Evolutionary conservation across 73 alveolate genomes (phyloP), one percentile per base, ranked within the genome.

Genomic region (Urostyla sp.): DNA sequence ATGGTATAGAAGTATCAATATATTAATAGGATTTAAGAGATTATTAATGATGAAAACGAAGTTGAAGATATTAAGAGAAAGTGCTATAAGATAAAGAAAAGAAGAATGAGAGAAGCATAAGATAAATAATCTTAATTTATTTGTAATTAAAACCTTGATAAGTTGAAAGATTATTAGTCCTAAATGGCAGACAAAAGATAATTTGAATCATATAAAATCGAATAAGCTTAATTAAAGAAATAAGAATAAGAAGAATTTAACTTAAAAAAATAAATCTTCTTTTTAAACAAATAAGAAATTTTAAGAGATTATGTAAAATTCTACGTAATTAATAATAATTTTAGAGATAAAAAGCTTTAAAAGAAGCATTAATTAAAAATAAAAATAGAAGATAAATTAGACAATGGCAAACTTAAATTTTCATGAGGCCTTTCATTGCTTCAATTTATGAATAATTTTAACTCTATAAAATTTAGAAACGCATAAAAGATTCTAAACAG

Each of bases 291-390:
- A 32, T 32, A 63, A 31, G 79, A 63, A 38, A 63, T 63, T 23
- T 23, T 63, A 13, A 63, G 44, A 63, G 79, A 63, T 27, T 63
- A 63, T 63, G 79, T 63, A 63, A 40, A 36, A 28, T 11, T 38
- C 18, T n/a, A 58, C 8, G 26, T 58, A 58, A 27, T 55, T 55
- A 31, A 3, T 31, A n/a, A 16, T 28, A 31, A 28, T 15, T 4
- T 27, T 63, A 63, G 79, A 36, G 79, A 10, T 57, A 63, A 2
- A 63, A 63, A 63, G 79, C 79, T 3, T 3, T 63, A 4, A 63
- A 63, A 37, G 79, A 63, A 27, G 79, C 79, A 3, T 43, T 21
- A 40, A 40, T 13, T 10, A 20, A 43, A 1, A 63, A 30, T 24
- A 63, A 63, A 38, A 36, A 8, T 8, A 63, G 35, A 63, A 31